Evolutionary conservation across 1,139 yeast species (phyloP), one percentile per base, ranked within the genome.

Genomic region (Nakaseomyces delphensis): DNA sequence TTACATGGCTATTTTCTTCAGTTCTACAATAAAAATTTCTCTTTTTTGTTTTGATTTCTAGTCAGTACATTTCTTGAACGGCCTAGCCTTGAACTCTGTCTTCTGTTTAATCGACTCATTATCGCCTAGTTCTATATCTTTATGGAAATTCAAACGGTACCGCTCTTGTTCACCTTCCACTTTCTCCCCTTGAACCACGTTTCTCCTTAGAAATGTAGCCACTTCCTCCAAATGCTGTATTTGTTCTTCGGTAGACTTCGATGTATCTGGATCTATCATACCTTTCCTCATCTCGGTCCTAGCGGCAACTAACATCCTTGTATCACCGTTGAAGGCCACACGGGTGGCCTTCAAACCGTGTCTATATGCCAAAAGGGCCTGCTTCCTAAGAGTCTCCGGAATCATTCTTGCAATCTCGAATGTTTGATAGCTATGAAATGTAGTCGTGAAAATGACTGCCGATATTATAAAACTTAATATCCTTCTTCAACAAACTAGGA

Each of bases 41-140:
- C 2, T 28, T 28, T 4, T 4, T 28, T 14, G 6, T 28, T 5
- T 10, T 28, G 16, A 28, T 28, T 14, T 11, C 15, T 33, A 25
- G 25, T 32, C 42, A 10, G 30, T 29, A 27, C 43, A 40, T 24
- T 29, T 30, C 35, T 28, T 41, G 27, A 42, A 40, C 9, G 43
- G 36, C 18, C 45, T 35, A 2, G 48, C 40, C 13, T 45, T 48
- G 14, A 44, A 40, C 14, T 33, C 44, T n/a, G 46, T 44, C n/a
- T 28, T 28, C 28, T 61, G 60, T 53, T 72, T 74, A 44, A 77
- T 65, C 37, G 70, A 65, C 15, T 78, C 95, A 60, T 91, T 91
- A 59, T 87, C 96, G 11, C 97, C 97, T 42, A 89, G 69, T 62
- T 91, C 97, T 0, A 94, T 84, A 41, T 82, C 76, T 42, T 76